Evolutionary conservation across 1,139 yeast species (phyloP).

Genomic region (Blastobotrys capitulatus): DNA sequence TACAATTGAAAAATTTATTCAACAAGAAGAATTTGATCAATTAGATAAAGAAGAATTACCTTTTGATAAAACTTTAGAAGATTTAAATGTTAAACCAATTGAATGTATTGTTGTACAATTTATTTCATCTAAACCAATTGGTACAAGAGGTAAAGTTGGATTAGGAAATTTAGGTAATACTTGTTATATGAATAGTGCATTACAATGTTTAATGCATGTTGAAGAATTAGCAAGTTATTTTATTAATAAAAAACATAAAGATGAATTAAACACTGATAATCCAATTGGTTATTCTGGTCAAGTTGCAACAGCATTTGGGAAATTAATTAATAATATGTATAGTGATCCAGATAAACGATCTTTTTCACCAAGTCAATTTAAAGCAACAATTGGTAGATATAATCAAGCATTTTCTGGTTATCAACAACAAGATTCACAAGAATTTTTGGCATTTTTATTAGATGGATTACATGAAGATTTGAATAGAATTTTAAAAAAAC

Average conservation of each 20-base stretch:
- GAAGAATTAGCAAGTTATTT: constrained; percentile 82
- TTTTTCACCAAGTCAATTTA: constrained; percentile 68
- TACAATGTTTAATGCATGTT: constrained; percentile 83
- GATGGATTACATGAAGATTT: constrained; percentile 95
- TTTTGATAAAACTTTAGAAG: background rate
- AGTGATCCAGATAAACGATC: constrained; percentile 15
- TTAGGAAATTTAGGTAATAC: constrained; percentile 84
- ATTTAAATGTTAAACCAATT: background rate
- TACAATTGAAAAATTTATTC: background rate
- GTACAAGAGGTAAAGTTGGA: constrained; percentile 52
- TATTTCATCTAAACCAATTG: background rate
- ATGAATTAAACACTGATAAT: constrained; percentile 67
- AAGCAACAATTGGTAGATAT: constrained; percentile 69
- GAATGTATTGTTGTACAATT: constrained; percentile 7
- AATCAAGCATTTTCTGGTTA: constrained; percentile 83
- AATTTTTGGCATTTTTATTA: constrained; percentile 78
- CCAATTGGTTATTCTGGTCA: constrained; percentile 84
- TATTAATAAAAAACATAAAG: constrained; percentile 45
- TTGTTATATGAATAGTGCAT: constrained; percentile 94
- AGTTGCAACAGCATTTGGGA: constrained; percentile 71
- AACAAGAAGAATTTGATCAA: background rate
- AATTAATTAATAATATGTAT: constrained; percentile 42
- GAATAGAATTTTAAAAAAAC: constrained; percentile 74
- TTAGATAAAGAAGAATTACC: background rate
- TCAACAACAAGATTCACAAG: constrained; percentile 94